Base-by-base conservation (phyloP, 2,329 filamentous ascomycete species). In the Aspergillus clavatus region DNA sequence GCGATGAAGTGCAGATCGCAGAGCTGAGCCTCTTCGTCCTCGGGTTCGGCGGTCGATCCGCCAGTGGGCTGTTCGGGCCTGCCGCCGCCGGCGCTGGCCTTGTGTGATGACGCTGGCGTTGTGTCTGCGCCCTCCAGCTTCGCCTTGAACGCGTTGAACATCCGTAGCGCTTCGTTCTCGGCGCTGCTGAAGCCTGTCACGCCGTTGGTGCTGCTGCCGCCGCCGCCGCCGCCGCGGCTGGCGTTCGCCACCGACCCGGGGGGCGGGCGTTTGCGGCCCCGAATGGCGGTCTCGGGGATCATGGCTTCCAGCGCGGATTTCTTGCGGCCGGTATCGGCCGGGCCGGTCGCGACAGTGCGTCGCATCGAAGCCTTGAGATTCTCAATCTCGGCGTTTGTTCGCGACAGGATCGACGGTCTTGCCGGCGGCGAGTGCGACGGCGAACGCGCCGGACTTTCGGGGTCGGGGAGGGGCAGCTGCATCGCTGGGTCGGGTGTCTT, bases 1-100 rank as follows among this genome's bases (percentile, higher is more conserved):
- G 86, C 87, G 52, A 98, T 94, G 67, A 97, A 98, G 65, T 98
- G 93, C 27, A 98, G 72, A 65, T 97, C 93, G 62, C 93, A 98
- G 3, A 94, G 75, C 40, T 78, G 78, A 2, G 82, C 83, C 63
- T 94, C 88, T 14, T 77, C 76, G 6, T 66, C 59, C 14, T 58
- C 47, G 10, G 52, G 38, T 23, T 38, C 22, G 46, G 42, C 10
- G 27, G 40, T 24, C 46, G 37, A 19, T 53, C 38, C 40, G 54
- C 46, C 12, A 7, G 52, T 21, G 44, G 36, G 31, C 53, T 53
- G 38, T 23, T 18, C 50, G 62, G 66, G 24, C 71, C 65, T 3
- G 64, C 16, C 4, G 41, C 5, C 5, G 41, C 7, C 7, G 16
- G 38, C 3, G 26, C 10, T 7, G 16, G 24, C 21, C 7, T 38